These are phyloP conservation scores for Letharia lupina DNA, from an alignment of 495 filamentous ascomycete species.

Conservation along the genomic window DNA sequence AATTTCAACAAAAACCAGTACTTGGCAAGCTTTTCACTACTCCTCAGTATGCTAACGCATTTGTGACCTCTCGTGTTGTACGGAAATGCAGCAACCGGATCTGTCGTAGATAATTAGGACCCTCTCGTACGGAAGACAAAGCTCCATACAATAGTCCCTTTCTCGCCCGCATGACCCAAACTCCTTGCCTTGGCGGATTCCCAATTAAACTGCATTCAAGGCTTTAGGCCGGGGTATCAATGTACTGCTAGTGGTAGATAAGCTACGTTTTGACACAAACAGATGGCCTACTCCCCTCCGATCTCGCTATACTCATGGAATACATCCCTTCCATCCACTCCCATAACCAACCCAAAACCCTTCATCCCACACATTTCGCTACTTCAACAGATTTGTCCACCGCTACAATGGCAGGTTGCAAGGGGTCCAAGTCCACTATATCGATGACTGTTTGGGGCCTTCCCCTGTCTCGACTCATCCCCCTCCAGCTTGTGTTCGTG, in stretches of 20 bases:
- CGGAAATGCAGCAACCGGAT: background rate
- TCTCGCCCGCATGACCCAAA: background rate
- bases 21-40: no score
- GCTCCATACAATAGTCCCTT: background rate
- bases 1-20: no score
- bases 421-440: background rate
- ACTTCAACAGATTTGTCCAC: background rate
- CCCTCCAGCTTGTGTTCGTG: background rate
- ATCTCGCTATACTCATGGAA: background rate
- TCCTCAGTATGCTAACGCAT: background rate
- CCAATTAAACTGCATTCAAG: background rate
- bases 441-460: background rate
- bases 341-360: background rate
- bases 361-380: background rate
- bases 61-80: background rate
- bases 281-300: no score
- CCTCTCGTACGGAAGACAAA: background rate
- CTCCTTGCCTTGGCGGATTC: background rate
- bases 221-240: background rate
- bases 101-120: no score
- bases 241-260: background rate
- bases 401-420: background rate
- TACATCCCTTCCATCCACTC: background rate
- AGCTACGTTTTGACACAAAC: background rate
- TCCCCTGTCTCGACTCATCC: background rate